These are phyloP conservation scores for Akanthomyces dipterigenus DNA, from an alignment of 2,329 filamentous ascomycete genomes.

Conservation along the genomic window DNA sequence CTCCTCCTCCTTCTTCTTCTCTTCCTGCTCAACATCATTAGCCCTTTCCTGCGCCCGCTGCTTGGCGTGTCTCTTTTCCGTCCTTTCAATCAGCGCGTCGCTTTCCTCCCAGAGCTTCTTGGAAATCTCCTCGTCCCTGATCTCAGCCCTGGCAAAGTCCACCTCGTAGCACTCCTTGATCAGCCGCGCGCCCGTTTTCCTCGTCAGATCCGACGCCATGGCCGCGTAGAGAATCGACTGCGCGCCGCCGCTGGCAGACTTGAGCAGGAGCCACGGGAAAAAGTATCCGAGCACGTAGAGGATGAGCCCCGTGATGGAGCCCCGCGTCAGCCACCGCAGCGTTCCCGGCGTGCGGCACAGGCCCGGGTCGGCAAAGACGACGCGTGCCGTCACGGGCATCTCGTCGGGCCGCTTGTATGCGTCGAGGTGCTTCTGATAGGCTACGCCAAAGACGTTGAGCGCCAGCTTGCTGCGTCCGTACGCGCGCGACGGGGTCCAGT, in stretches of 20 bases:
- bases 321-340: slow-evolving; percentile 77
- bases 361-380: slow-evolving; percentile 84
- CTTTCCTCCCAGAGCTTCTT: slow-evolving; percentile 88
- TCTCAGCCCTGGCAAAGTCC: slow-evolving; percentile 62
- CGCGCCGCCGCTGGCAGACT: slow-evolving; percentile 74
- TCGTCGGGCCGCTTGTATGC: slow-evolving; percentile 78
- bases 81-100: slow-evolving; percentile 72
- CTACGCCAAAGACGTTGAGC: slow-evolving; percentile 79
- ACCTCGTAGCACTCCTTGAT: slow-evolving; percentile 86
- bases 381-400: slow-evolving; percentile 72
- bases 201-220: slow-evolving; percentile 68
- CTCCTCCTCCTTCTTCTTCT: slow-evolving; percentile 30
- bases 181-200: slow-evolving; percentile 57
- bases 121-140: slow-evolving; percentile 70
- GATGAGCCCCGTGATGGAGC: slow-evolving; percentile 71
- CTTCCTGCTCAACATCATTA: slow-evolving; percentile 23
- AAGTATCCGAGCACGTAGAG: slow-evolving; percentile 74
- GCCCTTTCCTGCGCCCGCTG: slow-evolving; percentile 30
- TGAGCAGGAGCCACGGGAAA: slow-evolving; percentile 80
- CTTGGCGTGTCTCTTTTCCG: slow-evolving; percentile 70
- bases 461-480: slow-evolving; percentile 69
- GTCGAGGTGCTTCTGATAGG: slow-evolving; percentile 88
- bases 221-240: slow-evolving; percentile 80
- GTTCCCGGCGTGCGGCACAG: slow-evolving; percentile 79
- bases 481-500: slow-evolving; percentile 49